A percentile compares a stretch with the other conserved stretches of the same genome.
phyloP scores from a whole-genome alignment of 108 stramenopile species.

The Nitzschia sp. region DNA sequence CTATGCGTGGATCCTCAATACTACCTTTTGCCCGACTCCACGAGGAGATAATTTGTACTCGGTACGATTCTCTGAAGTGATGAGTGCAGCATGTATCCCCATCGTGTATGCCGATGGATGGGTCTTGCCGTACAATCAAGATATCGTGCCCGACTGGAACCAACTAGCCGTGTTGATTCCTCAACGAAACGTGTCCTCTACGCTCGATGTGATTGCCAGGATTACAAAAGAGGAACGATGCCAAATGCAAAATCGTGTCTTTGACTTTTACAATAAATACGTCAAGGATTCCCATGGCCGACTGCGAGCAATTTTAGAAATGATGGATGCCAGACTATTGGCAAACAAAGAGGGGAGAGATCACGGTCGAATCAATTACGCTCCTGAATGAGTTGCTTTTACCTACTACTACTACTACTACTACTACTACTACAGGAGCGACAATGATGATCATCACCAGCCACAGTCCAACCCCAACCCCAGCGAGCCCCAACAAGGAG shows the following conservation, averaged over 20 bases:
- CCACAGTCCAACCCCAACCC: too few species aligned
- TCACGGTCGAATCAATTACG: too few species aligned
- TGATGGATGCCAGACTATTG: neutral
- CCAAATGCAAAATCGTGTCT: conserved; percentile 4
- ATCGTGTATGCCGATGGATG: too few species aligned
- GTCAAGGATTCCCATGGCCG: conserved; percentile 3
- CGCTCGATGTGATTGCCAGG: conserved; percentile 10
- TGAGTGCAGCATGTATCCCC: conserved; percentile 42
- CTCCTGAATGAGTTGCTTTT: too few species aligned
- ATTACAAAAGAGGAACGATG: conserved; percentile 14
- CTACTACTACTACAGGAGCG: too few species aligned
- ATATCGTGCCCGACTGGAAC: conserved; percentile 33
- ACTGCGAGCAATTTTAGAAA: neutral
- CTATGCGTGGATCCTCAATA: neutral
- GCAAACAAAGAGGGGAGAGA: too few species aligned
- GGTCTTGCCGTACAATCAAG: conserved; percentile 34
- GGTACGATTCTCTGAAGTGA: conserved; percentile 41
- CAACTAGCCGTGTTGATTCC: conserved; percentile 29
- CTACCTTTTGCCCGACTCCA: conserved; percentile 30
- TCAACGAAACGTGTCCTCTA: conserved; percentile 19
- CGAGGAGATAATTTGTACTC: conserved; percentile 48
- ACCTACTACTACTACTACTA: too few species aligned
- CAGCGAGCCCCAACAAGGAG: too few species aligned
- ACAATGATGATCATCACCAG: too few species aligned
- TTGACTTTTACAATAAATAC: conserved; percentile 27